Evolutionary conservation across 164 flowering plant species (phyloP), one percentile per base, ranked within the genome.

Genomic region (Vitis labrusca): DNA sequence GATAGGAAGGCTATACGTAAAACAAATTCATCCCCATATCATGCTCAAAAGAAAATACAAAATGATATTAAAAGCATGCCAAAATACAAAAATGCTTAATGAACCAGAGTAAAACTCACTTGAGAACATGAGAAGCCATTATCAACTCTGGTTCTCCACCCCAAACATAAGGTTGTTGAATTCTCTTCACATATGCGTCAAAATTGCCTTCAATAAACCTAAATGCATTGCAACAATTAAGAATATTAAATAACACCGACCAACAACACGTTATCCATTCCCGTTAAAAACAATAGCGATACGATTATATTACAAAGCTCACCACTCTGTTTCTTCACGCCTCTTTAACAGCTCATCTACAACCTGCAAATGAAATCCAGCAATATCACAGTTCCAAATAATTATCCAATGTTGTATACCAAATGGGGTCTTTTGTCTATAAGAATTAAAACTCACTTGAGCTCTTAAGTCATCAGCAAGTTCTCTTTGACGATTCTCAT

Each of bases 401-500:
- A 32, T 32, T 23, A 32, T 32, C 44, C 44, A 32, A 32, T 32
- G 44, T 32, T 32, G 44, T 23, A 23, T 23, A 23, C 27, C 27
- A 23, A 23, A 23, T 23, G 27, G 27, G 27, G 1, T 23, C 27
- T 23, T 23, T 23, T 23, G 27, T 23, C 27, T 23, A 23, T 23
- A 23, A 23, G 27, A 23, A 23, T 23, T 8, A 5, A 49, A 61
- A 70, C 76, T 74, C 72, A 93, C 96, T 71, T 72, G 82, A 81
- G 91, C 88, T 81, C 98, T 88, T 78, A 93, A 82, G 70, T 87
- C 91, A 86, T 91, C 98, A 78, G 98, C 93, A 23, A 91, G 97
- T 77, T 86, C 88, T 63, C 78, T 82, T 72, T 89, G 88, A 49
- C 82, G 87, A 67, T 74, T 72, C 53, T 89, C 93, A 74, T 91